Evolutionary conservation across 2,329 filamentous ascomycete genomes (phyloP).

Genomic region (Byssochlamys sp.): DNA sequence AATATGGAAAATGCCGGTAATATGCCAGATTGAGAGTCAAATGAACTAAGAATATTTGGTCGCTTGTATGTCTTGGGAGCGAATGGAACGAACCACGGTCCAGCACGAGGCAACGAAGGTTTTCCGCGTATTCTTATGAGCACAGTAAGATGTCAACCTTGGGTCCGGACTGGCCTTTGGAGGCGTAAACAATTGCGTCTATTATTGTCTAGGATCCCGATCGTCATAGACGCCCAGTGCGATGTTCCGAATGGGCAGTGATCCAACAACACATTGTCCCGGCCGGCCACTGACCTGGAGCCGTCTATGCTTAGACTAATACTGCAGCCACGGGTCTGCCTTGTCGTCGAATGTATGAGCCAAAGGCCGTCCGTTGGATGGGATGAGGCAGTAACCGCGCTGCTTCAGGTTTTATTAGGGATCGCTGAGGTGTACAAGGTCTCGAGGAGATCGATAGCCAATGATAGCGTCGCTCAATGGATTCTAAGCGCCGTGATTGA

Average conservation of each 20-base stretch:
- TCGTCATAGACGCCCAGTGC: neutral
- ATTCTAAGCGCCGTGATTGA: slow-evolving; percentile 14
- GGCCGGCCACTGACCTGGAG: neutral
- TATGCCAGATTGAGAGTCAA: neutral
- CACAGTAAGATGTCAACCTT: neutral
- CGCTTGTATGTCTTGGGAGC: neutral
- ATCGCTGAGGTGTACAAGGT: slow-evolving; percentile 3
- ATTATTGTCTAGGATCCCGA: neutral
- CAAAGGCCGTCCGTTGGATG: slow-evolving; percentile 4
- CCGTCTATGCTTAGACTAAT: neutral
- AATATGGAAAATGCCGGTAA: neutral
- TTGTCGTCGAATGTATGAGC: neutral
- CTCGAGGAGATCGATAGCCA: slow-evolving; percentile 6
- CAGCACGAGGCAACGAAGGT: neutral
- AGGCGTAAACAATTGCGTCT: neutral
- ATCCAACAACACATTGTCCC: neutral
- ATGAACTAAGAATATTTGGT: neutral
- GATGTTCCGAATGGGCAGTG: neutral
- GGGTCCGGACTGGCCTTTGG: neutral
- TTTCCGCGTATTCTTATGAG: neutral
- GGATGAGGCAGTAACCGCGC: slow-evolving; percentile 15
- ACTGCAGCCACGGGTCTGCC: neutral
- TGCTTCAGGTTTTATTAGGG: slow-evolving; percentile 11
- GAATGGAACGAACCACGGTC: neutral
- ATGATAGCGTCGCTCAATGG: slow-evolving; percentile 6